A percentile compares a stretch with the other conserved stretches of the same genome.
These are phyloP conservation scores for Podospora pseudopauciseta DNA, from an alignment of 495 filamentous ascomycete genomes.

Conservation along the genomic window DNA sequence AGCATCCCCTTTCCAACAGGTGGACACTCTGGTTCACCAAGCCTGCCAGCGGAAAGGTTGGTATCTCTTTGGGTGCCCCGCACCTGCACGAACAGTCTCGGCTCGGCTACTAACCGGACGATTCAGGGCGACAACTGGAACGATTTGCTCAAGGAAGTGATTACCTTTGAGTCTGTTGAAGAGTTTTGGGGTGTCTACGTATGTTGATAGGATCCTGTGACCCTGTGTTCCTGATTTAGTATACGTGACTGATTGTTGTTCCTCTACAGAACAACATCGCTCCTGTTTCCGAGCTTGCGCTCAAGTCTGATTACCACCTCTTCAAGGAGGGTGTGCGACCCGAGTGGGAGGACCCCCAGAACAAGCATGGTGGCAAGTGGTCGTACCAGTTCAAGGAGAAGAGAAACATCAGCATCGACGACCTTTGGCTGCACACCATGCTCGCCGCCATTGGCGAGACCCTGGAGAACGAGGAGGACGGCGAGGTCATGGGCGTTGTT, in stretches of 20 bases:
- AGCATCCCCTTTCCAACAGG: constrained; percentile 91
- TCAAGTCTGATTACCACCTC: constrained; percentile 98
- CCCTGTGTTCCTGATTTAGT: background rate
- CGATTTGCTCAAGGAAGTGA: constrained; percentile 94
- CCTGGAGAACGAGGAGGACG: constrained; percentile 88
- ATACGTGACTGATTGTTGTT: constrained; percentile 20
- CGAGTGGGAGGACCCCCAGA: constrained; percentile 97
- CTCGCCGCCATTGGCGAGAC: constrained; percentile 96
- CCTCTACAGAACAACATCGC: constrained; percentile 89
- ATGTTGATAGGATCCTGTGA: constrained; percentile 39
- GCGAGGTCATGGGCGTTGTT: constrained; percentile 98
- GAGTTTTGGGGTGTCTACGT: constrained; percentile 99
- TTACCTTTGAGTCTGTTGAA: constrained; percentile 96
- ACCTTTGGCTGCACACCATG: constrained; percentile 96
- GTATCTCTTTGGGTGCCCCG: constrained; percentile 20
- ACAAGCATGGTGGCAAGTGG: constrained; percentile 99
- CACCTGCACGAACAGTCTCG: background rate
- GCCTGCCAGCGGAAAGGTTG: constrained; percentile 91
- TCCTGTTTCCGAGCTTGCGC: constrained; percentile 85
- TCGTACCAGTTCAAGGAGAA: constrained; percentile 96
- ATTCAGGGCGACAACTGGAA: constrained; percentile 94
- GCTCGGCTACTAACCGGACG: constrained; percentile 16
- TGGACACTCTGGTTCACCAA: constrained; percentile 99
- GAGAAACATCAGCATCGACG: constrained; percentile 83
- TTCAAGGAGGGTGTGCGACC: constrained; percentile 97